These are phyloP conservation scores for Petunia secreta DNA, from an alignment of 257 asterid genomes.

Conservation along the genomic window DNA sequence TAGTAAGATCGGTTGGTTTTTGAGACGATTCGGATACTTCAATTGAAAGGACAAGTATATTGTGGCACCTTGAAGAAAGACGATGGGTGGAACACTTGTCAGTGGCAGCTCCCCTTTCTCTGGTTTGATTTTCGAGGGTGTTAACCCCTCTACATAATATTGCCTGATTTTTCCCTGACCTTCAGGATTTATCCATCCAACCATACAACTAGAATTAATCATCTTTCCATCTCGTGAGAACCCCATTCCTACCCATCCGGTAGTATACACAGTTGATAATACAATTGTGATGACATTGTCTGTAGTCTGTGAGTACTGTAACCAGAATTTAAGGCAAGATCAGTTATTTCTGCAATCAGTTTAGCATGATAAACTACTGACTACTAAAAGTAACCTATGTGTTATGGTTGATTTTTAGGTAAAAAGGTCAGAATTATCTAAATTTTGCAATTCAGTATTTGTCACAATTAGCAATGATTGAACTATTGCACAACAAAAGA, in stretches of 20 bases:
- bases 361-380: not conserved
- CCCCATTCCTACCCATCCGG: slow-evolving; percentile 36
- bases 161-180: slow-evolving; percentile 26
- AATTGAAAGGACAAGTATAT: slow-evolving; percentile 33
- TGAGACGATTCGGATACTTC: slow-evolving; percentile 25
- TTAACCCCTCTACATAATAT: slow-evolving; percentile 37
- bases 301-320: slow-evolving; percentile 33
- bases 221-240: slow-evolving; percentile 29
- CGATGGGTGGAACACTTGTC: slow-evolving; percentile 20
- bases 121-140: slow-evolving; percentile 63
- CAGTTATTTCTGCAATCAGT: not conserved
- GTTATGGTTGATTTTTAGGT: not conserved
- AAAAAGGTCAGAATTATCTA: not conserved
- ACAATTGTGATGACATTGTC: slow-evolving; percentile 26
- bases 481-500: not conserved
- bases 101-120: slow-evolving; percentile 80
- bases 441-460: not conserved
- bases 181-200: slow-evolving; percentile 44
- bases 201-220: slow-evolving; percentile 32
- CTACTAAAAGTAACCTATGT: not conserved
- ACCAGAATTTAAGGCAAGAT: not conserved
- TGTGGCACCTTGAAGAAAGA: slow-evolving; percentile 14
- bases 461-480: not conserved
- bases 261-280: slow-evolving; percentile 29
- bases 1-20: slow-evolving; percentile 18